Evolutionary conservation across 75 land plant genomes (phyloP), one percentile per base, ranked within the genome.

Genomic region (Selaginella moellendorffii): DNA sequence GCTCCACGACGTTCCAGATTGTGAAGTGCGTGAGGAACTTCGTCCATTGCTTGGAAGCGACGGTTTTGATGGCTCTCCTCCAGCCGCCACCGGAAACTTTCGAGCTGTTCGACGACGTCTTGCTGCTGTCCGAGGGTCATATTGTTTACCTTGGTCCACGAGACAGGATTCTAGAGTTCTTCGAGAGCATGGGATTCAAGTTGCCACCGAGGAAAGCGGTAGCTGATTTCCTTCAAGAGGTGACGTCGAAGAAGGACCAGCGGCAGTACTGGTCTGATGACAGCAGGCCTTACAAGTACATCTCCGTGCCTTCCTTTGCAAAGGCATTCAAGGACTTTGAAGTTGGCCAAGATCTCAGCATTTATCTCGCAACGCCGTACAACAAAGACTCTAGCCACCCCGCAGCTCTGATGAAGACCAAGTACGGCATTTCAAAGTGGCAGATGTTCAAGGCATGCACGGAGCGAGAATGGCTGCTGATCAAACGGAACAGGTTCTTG

Each of bases 21-120:
- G 59, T 56, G 25, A 56, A 56, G n/a, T 9, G 59, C 59, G 8
- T 56, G n/a, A 56, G 59, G 21, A 56, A 56, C 59, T 9, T 19
- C 9, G 59, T 56, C 23, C 59, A 56, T 56, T 8, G 9, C 8
- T 8, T 56, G 59, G 59, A 56, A 8, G 59, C 59, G 2, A 56
- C 59, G 8, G 59, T 56, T 19, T n/a, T 56, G 2, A 21, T 56
- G 8, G 8, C 59, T 56, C 19, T 56, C 17, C 59, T 56, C 2
- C 59, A 56, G 59, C 59, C 59, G n/a, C n/a, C 59, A 2, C 59
- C 59, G 9, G 59, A 56, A 19, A 56, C 59, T 9, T 56, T 8
- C 59, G 59, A 56, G 59, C 59, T 56, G n/a, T 56, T 56, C 24
- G 59, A 56, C n/a, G 59, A 56, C n/a, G 8, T 56, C 5, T 9